Evolutionary conservation across 768 basidiomycete genomes (phyloP), one percentile per base, ranked within the genome.

Genomic region (Austroboletus festivus): DNA sequence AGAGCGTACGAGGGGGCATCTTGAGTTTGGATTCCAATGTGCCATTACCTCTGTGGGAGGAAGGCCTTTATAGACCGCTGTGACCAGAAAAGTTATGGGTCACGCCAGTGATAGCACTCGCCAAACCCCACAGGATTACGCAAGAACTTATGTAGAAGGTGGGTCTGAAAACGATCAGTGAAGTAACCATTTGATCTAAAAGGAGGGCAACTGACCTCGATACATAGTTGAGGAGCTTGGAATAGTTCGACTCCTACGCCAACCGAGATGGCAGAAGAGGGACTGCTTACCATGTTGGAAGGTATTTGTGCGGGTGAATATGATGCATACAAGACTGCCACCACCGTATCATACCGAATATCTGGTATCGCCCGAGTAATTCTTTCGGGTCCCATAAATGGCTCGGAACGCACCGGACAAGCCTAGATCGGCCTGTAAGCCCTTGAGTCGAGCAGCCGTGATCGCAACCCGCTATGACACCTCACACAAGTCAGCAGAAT

Each of bases 31-130:
- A n/a, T n/a, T n/a, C n/a, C n/a, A n/a, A n/a, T n/a, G n/a, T n/a
- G n/a, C n/a, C n/a, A n/a, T n/a, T n/a, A n/a, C n/a, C n/a, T n/a
- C n/a, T n/a, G n/a, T n/a, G n/a, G n/a, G n/a, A n/a, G n/a, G n/a
- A n/a, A n/a, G n/a, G n/a, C n/a, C n/a, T n/a, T n/a, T n/a, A n/a
- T n/a, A n/a, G n/a, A n/a, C n/a, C n/a, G n/a, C n/a, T n/a, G n/a
- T n/a, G n/a, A n/a, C n/a, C n/a, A n/a, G n/a, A n/a, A n/a, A n/a
- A n/a, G n/a, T n/a, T n/a, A n/a, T n/a, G n/a, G n/a, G n/a, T n/a
- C n/a, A n/a, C n/a, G n/a, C 83, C 84, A 22, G 83, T 86, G 40
- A 84, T 65, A 9, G 77, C 69, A 41, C 82, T 84, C 5, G 79
- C 81, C 26, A 83, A 50, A 1, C 85, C 84, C 84, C 85, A 87